Conservation (phyloP, 352 stramenopile species). For the Chrysophaeum taylorii region DNA sequence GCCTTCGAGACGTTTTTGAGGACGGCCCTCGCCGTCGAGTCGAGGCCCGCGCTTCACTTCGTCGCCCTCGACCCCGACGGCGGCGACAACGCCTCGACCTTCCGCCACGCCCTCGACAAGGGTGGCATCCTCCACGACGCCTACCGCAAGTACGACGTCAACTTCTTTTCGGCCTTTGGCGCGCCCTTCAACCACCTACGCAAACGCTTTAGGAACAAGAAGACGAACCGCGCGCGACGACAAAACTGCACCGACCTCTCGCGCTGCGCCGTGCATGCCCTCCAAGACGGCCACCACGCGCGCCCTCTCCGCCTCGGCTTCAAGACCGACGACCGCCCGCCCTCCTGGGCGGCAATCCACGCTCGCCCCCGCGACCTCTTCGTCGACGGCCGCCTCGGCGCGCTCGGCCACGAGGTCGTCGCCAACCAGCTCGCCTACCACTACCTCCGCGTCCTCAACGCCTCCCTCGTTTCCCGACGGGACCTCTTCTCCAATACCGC, state of each 20-base stretch:
- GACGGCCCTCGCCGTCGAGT: not conserved
- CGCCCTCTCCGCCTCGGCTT: too few species aligned
- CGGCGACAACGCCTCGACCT: not conserved
- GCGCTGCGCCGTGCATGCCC: too few species aligned
- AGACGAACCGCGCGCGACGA: too few species aligned
- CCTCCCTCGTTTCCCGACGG: too few species aligned
- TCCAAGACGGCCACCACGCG: too few species aligned
- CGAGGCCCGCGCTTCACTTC: not conserved
- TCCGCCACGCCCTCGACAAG: not conserved
- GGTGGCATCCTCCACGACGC: not conserved
- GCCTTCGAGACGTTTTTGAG: not conserved
- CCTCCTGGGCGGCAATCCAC: too few species aligned
- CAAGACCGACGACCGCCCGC: too few species aligned
- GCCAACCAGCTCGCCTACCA: not conserved
- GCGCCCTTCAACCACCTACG: too few species aligned
- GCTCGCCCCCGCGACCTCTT: too few species aligned
- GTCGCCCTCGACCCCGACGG: not conserved
- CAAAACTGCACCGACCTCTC: not conserved
- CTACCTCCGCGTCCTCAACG: not conserved
- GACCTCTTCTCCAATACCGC: too few species aligned
- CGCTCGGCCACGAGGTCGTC: not conserved
- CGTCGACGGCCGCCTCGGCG: too few species aligned
- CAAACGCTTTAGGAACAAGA: too few species aligned
- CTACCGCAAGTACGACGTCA: not conserved
- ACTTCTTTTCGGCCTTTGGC: not conserved